phyloP scores from a whole-genome alignment of 2,329 filamentous ascomycete species.

The Pseudocercospora crystallina region DNA sequence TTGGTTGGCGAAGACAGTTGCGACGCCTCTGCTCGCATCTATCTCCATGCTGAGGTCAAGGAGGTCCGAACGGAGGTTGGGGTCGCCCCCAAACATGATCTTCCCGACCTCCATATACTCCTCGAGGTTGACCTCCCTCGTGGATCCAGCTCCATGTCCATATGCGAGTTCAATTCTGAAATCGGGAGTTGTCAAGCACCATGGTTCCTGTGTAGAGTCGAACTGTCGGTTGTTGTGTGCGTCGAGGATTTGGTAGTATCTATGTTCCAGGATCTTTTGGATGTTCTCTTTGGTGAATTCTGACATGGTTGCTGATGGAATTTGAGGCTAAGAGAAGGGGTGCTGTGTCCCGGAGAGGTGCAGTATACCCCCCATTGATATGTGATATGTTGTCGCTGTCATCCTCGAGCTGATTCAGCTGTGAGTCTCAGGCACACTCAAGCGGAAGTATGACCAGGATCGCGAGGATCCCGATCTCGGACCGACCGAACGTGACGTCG shows the following conservation, averaged over 20 bases:
- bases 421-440: no score
- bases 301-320: no score
- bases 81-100: neutral
- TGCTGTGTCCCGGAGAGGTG: no score
- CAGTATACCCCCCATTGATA: no score
- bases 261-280: neutral
- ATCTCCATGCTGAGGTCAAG: neutral
- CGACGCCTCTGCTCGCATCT: neutral
- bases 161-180: neutral
- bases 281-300: no score
- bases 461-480: no score
- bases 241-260: neutral
- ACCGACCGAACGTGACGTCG: no score
- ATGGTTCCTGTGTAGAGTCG: neutral
- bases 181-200: neutral
- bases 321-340: no score
- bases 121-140: neutral
- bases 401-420: no score
- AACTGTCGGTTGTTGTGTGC: slow-evolving; percentile 2
- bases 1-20: neutral
- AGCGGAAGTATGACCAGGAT: no score
- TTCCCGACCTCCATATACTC: neutral
- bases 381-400: no score
- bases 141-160: neutral
- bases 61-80: neutral